A percentile compares a stretch with the other conserved stretches of the same genome.
Conservation (phyloP, 2,329 filamentous ascomycete genomes). For the Fusarium buxicola region DNA sequence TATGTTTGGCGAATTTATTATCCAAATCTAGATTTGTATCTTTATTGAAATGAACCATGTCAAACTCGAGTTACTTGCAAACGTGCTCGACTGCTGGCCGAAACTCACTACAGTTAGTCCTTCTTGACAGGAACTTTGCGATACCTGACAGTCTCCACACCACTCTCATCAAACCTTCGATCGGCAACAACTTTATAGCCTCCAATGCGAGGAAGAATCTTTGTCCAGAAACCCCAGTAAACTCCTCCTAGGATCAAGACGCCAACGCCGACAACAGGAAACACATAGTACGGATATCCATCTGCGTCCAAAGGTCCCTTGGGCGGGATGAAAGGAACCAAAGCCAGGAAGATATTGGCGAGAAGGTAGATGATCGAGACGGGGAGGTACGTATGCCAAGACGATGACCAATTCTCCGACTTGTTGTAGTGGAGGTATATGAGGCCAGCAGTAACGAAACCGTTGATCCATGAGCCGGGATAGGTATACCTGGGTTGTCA, state of each 20-base stretch:
- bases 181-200: conserved; percentile 63
- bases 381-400: conserved; percentile 63
- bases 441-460: conserved; percentile 62
- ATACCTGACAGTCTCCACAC: conserved; percentile 56
- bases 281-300: conserved; percentile 67
- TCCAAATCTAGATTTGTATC: no score
- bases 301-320: conserved; percentile 59
- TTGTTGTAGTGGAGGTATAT: conserved; percentile 64
- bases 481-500: conserved; percentile 57
- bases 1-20: no score
- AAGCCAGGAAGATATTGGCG: conserved; percentile 63
- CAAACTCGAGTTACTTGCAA: no score
- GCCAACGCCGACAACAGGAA: conserved; percentile 65
- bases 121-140: conserved; percentile 47
- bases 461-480: conserved; percentile 65
- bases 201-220: conserved; percentile 60
- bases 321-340: conserved; percentile 68
- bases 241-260: conserved; percentile 62
- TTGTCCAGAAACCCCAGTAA: conserved; percentile 67
- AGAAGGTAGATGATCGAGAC: conserved; percentile 62
- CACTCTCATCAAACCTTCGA: conserved; percentile 54
- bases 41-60: no score
- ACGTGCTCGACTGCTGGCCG: no score
- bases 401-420: conserved; percentile 64
- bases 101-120: conserved; percentile 20